Evolutionary conservation across 345 rosid species (phyloP), one percentile per base, ranked within the genome.

Genomic region (Hypericum androsaemum): DNA sequence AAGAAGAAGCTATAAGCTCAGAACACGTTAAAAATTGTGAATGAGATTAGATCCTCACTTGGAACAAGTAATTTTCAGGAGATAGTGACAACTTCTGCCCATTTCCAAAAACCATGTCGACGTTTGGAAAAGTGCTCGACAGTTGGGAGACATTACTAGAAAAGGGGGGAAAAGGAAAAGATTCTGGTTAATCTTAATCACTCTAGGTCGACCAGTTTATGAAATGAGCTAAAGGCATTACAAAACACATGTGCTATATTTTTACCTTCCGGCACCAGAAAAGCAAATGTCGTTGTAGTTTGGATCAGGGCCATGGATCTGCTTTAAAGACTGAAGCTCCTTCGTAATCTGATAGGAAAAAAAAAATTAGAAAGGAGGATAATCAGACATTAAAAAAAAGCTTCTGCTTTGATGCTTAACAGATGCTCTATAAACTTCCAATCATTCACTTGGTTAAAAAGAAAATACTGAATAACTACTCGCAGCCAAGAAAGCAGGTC

Each of bases 51-150:
- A 14, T 17, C 59, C 95, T 76, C 62, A 87, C 96, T 53, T 77
- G 79, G 59, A 88, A 92, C 61, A 92, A 63, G 70, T 92, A 92
- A 66, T 92, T 92, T 74, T 92, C 98, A 51, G 98, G 95, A 2
- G 96, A 77, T 41, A 92, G 66, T 14, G 71, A 61, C 67, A 81
- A 63, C 57, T 86, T 82, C 60, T 92, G 80, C 43, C 81, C 78
- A 62, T 78, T 75, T 46, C 71, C 79, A 64, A 88, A 88, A 10
- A 71, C 70, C 83, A 92, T 67, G 56, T 88, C 95, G 11, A 88
- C 83, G 5, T 72, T 39, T 60, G 98, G 95, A 66, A 88, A 92
- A 50, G 57, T 52, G 40, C 73, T 68, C 22, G 84, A 58, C 64
- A 83, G 83, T 67, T 74, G 66, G 2, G 78, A 69, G 58, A 63